A percentile compares a stretch with the other conserved stretches of the same genome.
Evolutionary conservation across 371 early-diverging fungal genomes (phyloP).

Genomic region (Mucor racemosus): DNA sequence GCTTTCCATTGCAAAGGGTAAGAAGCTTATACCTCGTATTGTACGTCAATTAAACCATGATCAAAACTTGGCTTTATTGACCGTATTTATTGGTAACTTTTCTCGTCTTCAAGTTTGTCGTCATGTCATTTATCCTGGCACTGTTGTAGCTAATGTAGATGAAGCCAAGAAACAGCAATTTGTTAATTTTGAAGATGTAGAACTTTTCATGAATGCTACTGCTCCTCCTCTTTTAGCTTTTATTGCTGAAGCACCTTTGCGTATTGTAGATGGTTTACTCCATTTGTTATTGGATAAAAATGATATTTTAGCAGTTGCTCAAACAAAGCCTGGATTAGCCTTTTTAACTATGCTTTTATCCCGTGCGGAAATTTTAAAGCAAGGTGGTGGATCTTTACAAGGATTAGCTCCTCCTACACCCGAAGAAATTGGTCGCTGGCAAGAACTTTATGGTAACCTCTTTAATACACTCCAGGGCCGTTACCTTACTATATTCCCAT

Average conservation of each 20-base stretch:
- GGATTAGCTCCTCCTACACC: slow-evolving; percentile 61
- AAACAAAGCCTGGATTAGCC: slow-evolving; percentile 85
- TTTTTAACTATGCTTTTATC: slow-evolving; percentile 89
- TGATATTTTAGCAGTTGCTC: slow-evolving; percentile 81
- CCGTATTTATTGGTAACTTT: slow-evolving; percentile 80
- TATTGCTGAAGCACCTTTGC: slow-evolving; percentile 82
- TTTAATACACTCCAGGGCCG: slow-evolving; percentile 78
- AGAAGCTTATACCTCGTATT: slow-evolving; percentile 84
- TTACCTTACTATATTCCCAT: slow-evolving; percentile 79
- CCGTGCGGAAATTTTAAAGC: slow-evolving; percentile 88
- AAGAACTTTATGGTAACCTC: slow-evolving; percentile 74
- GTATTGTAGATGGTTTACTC: slow-evolving; percentile 78
- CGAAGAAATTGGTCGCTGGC: slow-evolving; percentile 74
- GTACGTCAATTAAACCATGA: slow-evolving; percentile 78
- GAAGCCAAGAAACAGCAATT: slow-evolving; percentile 52
- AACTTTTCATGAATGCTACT: slow-evolving; percentile 82
- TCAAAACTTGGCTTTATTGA: slow-evolving; percentile 77
- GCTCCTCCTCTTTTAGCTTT: slow-evolving; percentile 82
- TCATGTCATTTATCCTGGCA: slow-evolving; percentile 60
- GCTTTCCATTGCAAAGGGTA: slow-evolving; percentile 84
- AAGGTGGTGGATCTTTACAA: slow-evolving; percentile 68
- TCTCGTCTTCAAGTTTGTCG: slow-evolving; percentile 86
- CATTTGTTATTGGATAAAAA: slow-evolving; percentile 86
- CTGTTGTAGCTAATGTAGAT: slow-evolving; percentile 49
- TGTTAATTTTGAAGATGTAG: slow-evolving; percentile 66